These are phyloP conservation scores for Scenedesmus sp. DNA, from an alignment of 163 green algal genomes.

Conservation along the genomic window DNA sequence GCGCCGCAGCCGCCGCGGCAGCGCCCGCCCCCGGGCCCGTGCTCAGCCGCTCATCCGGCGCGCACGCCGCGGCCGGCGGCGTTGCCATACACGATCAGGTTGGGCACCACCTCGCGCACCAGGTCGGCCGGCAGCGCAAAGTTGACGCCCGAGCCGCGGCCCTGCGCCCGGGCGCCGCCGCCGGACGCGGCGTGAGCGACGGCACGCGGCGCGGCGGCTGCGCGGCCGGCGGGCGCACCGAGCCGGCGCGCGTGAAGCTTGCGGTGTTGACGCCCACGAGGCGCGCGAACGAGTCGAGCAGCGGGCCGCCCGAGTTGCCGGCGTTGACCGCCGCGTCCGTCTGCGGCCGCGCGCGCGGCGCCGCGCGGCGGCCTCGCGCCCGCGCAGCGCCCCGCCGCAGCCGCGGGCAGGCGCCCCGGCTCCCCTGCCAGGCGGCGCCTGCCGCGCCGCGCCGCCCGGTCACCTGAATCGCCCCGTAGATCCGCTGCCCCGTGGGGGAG, in stretches of 20 bases:
- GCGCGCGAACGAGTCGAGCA: conserved; percentile 70
- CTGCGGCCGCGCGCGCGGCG: too few species aligned
- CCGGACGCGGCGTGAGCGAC: too few species aligned
- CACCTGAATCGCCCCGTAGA: conserved; percentile 73
- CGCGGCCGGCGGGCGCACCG: too few species aligned
- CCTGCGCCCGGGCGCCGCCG: conserved; percentile 51
- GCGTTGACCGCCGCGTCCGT: conserved; percentile 75
- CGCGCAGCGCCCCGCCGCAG: too few species aligned
- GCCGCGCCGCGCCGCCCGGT: too few species aligned
- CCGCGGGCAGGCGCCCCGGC: too few species aligned
- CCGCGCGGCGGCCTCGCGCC: too few species aligned
- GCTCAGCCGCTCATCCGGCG: too few species aligned
- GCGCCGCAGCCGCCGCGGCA: too few species aligned
- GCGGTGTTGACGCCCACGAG: conserved; percentile 75
- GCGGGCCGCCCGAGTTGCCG: conserved; percentile 70
- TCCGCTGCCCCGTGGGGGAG: conserved; percentile 45
- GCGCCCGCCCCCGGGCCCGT: too few species aligned
- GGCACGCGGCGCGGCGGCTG: too few species aligned
- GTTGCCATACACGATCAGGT: conserved; percentile 75
- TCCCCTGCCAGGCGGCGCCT: conserved; percentile 69
- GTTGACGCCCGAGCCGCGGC: conserved; percentile 74
- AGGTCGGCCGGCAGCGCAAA: conserved; percentile 77
- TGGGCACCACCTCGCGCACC: conserved; percentile 66
- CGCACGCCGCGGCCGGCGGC: conserved; percentile 33
- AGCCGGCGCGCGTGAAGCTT: conserved; percentile 55